Evolutionary conservation across 2,329 filamentous ascomycete genomes (phyloP), one percentile per base, ranked within the genome.

Genomic region (Ceratocystis eucalypticola): DNA sequence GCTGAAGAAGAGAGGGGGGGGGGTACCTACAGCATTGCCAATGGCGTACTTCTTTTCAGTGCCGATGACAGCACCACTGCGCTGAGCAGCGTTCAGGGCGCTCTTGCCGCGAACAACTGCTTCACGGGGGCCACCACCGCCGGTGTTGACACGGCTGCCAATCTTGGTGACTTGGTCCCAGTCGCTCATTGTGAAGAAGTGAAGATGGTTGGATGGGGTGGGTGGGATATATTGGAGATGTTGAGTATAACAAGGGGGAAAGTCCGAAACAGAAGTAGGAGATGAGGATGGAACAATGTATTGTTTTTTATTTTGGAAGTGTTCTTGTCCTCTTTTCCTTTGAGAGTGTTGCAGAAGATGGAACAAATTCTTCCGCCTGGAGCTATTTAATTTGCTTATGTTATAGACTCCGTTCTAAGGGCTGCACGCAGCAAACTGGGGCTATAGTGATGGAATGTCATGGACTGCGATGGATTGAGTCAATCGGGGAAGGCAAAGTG

Each of bases 101-200:
- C 79, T 74, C 76, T 89, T 91, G 74, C 93, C 90, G 76, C 88
- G 88, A 75, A 97, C 83, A 72, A 96, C 92, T 2, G 88, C 95
- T 82, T 96, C 91, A 71, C 90, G 89, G 71, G 84, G 80, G 66
- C 75, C 76, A 67, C 77, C 82, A 72, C 87, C 88, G 71, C 86
- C 83, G 70, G 84, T 83, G 73, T 86, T 85, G 74, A 83, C 84
- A 79, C 89, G 93, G 84, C 85, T 90, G 74, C 94, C 94, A 75
- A 99, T 97, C 83, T 94, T 96, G 79, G 91, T 96, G 72, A 88
- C 85, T 71, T 79, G 77, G 73, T 96, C 88, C 92, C 93, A 97
- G 74, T 96, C 91, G 65, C 75, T 76, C 83, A 88, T 85, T 64
- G 73, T 86, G 86, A 84, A 83, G 71, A 71, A 25, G 28, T 57